Evolutionary conservation across 139 green algal species (phyloP).

Genomic region (Chlorella sp.): DNA sequence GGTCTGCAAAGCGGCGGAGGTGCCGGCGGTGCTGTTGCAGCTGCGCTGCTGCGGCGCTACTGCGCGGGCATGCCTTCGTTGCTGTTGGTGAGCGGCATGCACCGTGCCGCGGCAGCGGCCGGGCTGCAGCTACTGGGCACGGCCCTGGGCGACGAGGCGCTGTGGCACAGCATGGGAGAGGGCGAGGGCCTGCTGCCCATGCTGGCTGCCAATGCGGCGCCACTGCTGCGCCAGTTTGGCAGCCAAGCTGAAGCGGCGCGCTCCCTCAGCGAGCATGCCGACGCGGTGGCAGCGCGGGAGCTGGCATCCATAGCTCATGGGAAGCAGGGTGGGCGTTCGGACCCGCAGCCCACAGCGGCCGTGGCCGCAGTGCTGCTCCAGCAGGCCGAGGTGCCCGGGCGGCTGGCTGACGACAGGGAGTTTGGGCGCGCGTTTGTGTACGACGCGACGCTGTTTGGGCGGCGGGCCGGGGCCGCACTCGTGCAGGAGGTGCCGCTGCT

Average conservation of each 20-base stretch:
- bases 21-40: neutral
- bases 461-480: constrained; percentile 16
- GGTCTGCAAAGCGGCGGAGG: constrained; percentile 4
- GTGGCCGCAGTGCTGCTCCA: constrained; percentile 5
- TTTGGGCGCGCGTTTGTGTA: constrained; percentile 22
- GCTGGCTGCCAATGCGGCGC: constrained; percentile 7
- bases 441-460: neutral
- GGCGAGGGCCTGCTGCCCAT: neutral
- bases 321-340: neutral
- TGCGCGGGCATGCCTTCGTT: neutral
- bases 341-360: neutral
- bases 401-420: constrained; percentile 2
- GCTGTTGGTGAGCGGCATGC: neutral
- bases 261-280: constrained; percentile 1
- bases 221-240: constrained; percentile 24
- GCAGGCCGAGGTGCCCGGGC: constrained; percentile 22
- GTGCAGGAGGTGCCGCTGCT: constrained; percentile 41
- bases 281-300: no score
- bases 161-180: constrained; percentile 17
- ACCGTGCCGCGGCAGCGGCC: constrained; percentile 2
- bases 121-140: constrained; percentile 21
- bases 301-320: no score
- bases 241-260: neutral
- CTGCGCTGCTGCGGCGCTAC: constrained; percentile 35
- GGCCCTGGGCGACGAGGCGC: constrained; percentile 22